Conservation (phyloP, 2,329 filamentous ascomycete genomes). For the Hypomyces perniciosus region DNA sequence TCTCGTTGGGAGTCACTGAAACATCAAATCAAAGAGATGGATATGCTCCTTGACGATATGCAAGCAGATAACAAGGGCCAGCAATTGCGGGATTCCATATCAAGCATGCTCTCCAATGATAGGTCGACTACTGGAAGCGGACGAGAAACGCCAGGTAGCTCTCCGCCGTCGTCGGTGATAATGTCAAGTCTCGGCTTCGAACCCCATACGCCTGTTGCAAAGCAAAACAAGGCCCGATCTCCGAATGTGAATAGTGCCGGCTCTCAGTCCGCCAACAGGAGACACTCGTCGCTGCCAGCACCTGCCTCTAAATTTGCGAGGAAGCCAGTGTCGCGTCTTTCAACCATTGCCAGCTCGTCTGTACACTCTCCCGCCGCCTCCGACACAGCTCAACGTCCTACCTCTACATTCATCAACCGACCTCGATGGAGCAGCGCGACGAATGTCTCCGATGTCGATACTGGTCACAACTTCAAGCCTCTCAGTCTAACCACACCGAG, state of each 20-base stretch:
- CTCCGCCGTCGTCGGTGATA: constrained; percentile 55
- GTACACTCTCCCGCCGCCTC: constrained; percentile 42
- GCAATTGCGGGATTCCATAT: constrained; percentile 85
- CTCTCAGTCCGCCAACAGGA: constrained; percentile 39
- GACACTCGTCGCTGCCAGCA: constrained; percentile 44
- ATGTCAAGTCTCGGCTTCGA: constrained; percentile 51
- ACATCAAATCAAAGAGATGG: constrained; percentile 70
- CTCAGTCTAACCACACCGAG: constrained; percentile 54
- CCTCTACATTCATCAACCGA: constrained; percentile 46
- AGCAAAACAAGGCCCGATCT: constrained; percentile 40
- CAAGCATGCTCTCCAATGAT: constrained; percentile 82
- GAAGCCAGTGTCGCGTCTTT: constrained; percentile 40
- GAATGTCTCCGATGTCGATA: constrained; percentile 56
- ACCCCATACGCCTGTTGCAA: constrained; percentile 38
- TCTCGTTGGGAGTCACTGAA: constrained; percentile 74
- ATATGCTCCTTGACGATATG: constrained; percentile 67
- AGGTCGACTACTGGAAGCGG: constrained; percentile 64
- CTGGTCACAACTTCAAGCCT: constrained; percentile 64
- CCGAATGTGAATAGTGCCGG: constrained; percentile 41
- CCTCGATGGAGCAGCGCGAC: constrained; percentile 69
- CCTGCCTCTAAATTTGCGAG: constrained; percentile 34
- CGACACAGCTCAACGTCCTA: constrained; percentile 36
- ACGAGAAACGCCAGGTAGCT: constrained; percentile 64
- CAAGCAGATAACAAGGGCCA: constrained; percentile 57
- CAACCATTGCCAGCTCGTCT: constrained; percentile 42